Percentiles rank a stretch among this genome's conserved stretches.
Conservation (phyloP, 179 eudicot species). For the Beta macrorhiza region DNA sequence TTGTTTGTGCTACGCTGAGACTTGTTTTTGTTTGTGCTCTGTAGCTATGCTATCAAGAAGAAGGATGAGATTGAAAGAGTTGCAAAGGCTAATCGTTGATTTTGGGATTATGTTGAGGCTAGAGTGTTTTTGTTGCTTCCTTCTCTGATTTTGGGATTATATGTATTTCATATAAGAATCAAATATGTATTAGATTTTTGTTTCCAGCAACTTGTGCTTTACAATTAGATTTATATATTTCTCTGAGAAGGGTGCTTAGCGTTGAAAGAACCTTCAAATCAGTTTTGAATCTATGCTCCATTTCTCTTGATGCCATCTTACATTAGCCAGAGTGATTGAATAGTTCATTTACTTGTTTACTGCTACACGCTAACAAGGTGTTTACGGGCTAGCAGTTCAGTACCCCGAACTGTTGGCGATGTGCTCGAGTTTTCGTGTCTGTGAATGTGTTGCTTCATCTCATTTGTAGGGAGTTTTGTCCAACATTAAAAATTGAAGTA, state of each 20-base stretch:
- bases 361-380: neutral
- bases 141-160: slow-evolving; percentile 16
- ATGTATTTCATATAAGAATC: slow-evolving; percentile 1
- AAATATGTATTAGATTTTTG: slow-evolving; percentile 12
- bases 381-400: neutral
- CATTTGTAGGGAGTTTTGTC: neutral
- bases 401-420: neutral
- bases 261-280: neutral
- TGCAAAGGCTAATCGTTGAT: slow-evolving; percentile 60
- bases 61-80: slow-evolving; percentile 83
- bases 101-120: neutral
- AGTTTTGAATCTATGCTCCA: neutral
- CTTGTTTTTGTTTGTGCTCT: neutral
- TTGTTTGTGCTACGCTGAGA: too few relatives aligned
- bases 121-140: neutral
- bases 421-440: neutral
- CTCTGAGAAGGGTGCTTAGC: neutral
- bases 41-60: slow-evolving; percentile 76
- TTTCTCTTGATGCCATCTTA: neutral
- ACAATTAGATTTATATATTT: neutral
- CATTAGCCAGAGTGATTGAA: too few relatives aligned
- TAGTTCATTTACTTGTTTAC: neutral
- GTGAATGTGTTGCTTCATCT: neutral
- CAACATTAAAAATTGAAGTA: neutral
- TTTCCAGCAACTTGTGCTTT: neutral